Conservation (phyloP, 1,284 basidiomycete species). For the Vanrija pseudolonga region DNA sequence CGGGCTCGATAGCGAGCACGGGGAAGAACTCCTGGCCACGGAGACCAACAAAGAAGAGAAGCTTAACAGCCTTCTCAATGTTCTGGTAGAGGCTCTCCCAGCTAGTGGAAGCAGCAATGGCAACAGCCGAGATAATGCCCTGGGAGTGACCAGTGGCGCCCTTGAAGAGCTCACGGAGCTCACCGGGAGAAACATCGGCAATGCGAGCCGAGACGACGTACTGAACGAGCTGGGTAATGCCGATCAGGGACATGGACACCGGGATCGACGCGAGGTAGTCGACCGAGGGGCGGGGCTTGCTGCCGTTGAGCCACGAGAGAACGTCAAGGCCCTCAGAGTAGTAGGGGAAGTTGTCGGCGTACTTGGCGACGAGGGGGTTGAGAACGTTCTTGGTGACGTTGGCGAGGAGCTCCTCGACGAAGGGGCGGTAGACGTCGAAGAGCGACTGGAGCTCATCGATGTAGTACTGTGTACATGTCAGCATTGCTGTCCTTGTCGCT, state of each 20-base stretch:
- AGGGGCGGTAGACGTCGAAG: slow-evolving; percentile 85
- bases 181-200: slow-evolving; percentile 69
- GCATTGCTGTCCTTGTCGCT: background rate
- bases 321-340: slow-evolving; percentile 81
- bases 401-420: slow-evolving; percentile 68
- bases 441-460: slow-evolving; percentile 91
- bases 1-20: slow-evolving; percentile 82
- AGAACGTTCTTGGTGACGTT: slow-evolving; percentile 66
- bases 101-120: slow-evolving; percentile 73
- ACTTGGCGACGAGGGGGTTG: slow-evolving; percentile 61
- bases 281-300: slow-evolving; percentile 65
- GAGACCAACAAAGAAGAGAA: slow-evolving; percentile 90
- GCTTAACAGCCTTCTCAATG: slow-evolving; percentile 75
- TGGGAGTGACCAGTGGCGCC: slow-evolving; percentile 96
- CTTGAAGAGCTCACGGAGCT: slow-evolving; percentile 69
- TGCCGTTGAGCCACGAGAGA: slow-evolving; percentile 75
- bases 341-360: slow-evolving; percentile 61
- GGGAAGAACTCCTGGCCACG: slow-evolving; percentile 94
- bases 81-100: slow-evolving; percentile 72
- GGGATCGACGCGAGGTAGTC: slow-evolving; percentile 92
- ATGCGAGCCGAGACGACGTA: slow-evolving; percentile 79
- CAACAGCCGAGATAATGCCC: slow-evolving; percentile 88
- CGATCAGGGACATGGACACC: slow-evolving; percentile 92
- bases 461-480: slow-evolving; percentile 60
- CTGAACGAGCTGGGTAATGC: slow-evolving; percentile 90